Evolutionary conservation across 75 land plant species (phyloP).

Genomic region (Ceratopteris richardii): DNA sequence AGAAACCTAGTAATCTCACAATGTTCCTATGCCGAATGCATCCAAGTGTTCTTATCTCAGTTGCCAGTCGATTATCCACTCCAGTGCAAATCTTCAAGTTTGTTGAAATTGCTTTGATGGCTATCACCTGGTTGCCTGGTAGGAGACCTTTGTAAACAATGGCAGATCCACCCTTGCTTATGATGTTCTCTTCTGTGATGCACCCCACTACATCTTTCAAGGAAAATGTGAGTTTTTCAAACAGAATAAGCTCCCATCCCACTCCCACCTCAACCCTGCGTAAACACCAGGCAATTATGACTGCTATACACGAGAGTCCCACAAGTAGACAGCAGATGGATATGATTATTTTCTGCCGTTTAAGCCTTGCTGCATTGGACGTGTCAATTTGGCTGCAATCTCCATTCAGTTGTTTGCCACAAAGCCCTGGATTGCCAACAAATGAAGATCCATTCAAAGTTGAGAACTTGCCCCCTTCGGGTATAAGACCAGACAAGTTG

Average conservation of each 20-base stretch:
- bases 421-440: conserved; percentile 39
- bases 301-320: background rate
- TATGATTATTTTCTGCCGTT: background rate
- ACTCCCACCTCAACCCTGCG: background rate
- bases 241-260: background rate
- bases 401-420: conserved; percentile 11
- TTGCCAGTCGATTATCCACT: background rate
- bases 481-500: conserved; percentile 58
- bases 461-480: conserved; percentile 33
- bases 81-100: background rate
- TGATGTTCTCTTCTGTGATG: conserved; percentile 17
- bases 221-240: conserved; percentile 12
- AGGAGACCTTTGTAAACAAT: conserved; percentile 22
- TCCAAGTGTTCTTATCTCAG: conserved; percentile 85
- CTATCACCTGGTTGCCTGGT: conserved; percentile 17
- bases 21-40: conserved; percentile 77
- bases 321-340: background rate
- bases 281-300: background rate
- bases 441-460: conserved; percentile 49
- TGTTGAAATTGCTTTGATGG: conserved; percentile 11
- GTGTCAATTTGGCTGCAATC: too few relatives aligned
- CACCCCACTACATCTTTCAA: conserved; percentile 8
- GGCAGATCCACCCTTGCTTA: conserved; percentile 23
- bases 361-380: background rate
- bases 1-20: conserved; percentile 72